Conservation (phyloP, 2,329 filamentous ascomycete species). For the Trichoderma lentiforme region DNA sequence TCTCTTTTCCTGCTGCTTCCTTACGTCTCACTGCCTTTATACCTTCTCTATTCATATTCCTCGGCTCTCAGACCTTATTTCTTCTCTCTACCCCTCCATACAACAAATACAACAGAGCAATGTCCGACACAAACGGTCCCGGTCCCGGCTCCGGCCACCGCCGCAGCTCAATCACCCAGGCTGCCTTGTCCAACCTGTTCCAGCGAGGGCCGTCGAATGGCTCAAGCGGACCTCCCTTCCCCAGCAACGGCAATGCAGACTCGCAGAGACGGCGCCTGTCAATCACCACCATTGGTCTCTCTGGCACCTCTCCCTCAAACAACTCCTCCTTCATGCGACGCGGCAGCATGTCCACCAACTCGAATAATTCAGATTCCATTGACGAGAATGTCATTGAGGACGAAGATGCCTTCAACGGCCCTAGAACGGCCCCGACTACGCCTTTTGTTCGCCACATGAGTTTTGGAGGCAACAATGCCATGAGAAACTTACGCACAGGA, state of each 20-base stretch:
- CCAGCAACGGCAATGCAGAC: conserved; percentile 45
- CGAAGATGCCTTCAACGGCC: conserved; percentile 51
- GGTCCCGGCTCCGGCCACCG: conserved; percentile 43
- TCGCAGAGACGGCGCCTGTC: conserved; percentile 67
- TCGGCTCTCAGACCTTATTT: background rate
- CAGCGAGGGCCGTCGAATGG: conserved; percentile 53
- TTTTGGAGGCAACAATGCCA: conserved; percentile 79
- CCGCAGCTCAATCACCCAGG: conserved; percentile 55
- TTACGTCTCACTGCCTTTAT: background rate
- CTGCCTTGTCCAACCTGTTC: conserved; percentile 58
- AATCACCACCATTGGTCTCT: conserved; percentile 70
- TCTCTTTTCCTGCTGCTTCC: background rate
- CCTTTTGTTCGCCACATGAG: conserved; percentile 84
- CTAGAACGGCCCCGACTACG: conserved; percentile 61
- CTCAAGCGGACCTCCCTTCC: conserved; percentile 43
- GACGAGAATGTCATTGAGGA: conserved; percentile 75
- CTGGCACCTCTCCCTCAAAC: conserved; percentile 63
- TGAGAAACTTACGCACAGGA: conserved; percentile 53
- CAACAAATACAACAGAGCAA: conserved; percentile 28
- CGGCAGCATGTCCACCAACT: conserved; percentile 67
- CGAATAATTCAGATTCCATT: conserved; percentile 57
- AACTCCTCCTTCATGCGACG: conserved; percentile 54
- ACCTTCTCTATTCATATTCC: background rate
- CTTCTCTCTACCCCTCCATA: background rate
- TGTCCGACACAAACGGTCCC: conserved; percentile 36